Conservation (phyloP, 805 yeast genomes). For the Candida caryicola region DNA sequence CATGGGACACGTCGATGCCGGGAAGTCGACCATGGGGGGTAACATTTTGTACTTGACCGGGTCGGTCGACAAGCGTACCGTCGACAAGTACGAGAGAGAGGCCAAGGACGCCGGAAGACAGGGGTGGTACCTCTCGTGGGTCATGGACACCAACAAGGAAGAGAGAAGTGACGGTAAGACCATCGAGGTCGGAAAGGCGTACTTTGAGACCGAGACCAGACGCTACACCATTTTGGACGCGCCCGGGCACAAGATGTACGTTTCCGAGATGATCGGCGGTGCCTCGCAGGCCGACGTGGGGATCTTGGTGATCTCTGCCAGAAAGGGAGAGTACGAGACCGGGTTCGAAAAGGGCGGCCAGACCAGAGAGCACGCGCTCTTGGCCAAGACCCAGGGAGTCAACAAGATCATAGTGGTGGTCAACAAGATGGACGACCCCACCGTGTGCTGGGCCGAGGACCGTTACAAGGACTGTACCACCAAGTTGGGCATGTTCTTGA, state of each 20-base stretch:
- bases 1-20: slow-evolving; percentile 99
- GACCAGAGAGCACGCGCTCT: slow-evolving; percentile 94
- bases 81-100: slow-evolving; percentile 96
- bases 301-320: slow-evolving; percentile 91
- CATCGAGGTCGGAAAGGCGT: slow-evolving; percentile 97
- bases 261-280: slow-evolving; percentile 99
- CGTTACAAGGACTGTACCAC: slow-evolving; percentile 93
- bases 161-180: slow-evolving; percentile 99
- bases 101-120: slow-evolving; percentile 99
- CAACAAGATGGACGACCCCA: slow-evolving; percentile 98
- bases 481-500: slow-evolving; percentile 74
- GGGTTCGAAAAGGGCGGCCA: slow-evolving; percentile 99
- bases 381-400: slow-evolving; percentile 98
- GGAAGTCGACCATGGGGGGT: slow-evolving; percentile 99
- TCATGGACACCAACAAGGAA: slow-evolving; percentile 98
- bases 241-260: slow-evolving; percentile 99
- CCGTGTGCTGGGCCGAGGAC: slow-evolving; percentile 93
- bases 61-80: slow-evolving; percentile 97
- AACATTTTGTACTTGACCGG: slow-evolving; percentile 90
- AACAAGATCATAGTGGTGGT: slow-evolving; percentile 89
- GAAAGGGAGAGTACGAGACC: slow-evolving; percentile 99
- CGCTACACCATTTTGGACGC: slow-evolving; percentile 98
- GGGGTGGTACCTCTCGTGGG: slow-evolving; percentile 99
- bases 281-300: slow-evolving; percentile 99
- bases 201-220: slow-evolving; percentile 96